Base-by-base conservation (phyloP, 805 yeast species). In the Pichia membranifaciens region DNA sequence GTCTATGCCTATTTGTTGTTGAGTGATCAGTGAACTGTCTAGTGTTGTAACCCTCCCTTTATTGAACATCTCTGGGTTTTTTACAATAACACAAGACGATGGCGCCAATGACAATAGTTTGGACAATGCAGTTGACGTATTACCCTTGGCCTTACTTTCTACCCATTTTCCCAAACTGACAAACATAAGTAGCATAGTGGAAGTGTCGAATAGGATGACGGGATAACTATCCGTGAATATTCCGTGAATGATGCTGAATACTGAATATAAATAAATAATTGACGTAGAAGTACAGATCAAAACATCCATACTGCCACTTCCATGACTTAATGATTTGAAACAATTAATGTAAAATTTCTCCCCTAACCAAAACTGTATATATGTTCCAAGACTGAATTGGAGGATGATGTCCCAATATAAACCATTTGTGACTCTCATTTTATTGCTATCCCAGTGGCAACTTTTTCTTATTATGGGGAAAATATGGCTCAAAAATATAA, bases 91-190 rank as follows among this genome's bases (percentile, higher is more conserved):
- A 54, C 97, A 90, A 2, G 74, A 71, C 1, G 87, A 74, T 1
- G 99, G 97, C 0, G 95, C 76, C 47, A 93, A 68, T 2, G 90
- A 81, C 39, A 95, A 73, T 38, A 93, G 72, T 54, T 81, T 79
- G 0, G 96, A 84, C 36, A 93, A 72, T 0, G 98, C 95, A 3
- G 87, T 77, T 0, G 97, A 87, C 0, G 98, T 93, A 50, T 86
- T 87, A 4, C 98, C 96, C 60, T 93, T 88, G 2, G 99, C 98
- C 53, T 76, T 80, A 64, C 86, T 87, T 60, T 93, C 99, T 20
- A 90, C 70, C 76, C 87, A 85, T 66, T 93, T 91, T 2, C 99
- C 99, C 39, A 89, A 68, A 8, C 93, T 76, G 23, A 93, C 89
- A 63, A 89, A 93, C 5, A 82, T 68, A 43, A 91, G 74, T 37